Evolutionary conservation across 2,329 filamentous ascomycete species (phyloP), one percentile per base, ranked within the genome.

Genomic region (Colletotrichum liriopes): DNA sequence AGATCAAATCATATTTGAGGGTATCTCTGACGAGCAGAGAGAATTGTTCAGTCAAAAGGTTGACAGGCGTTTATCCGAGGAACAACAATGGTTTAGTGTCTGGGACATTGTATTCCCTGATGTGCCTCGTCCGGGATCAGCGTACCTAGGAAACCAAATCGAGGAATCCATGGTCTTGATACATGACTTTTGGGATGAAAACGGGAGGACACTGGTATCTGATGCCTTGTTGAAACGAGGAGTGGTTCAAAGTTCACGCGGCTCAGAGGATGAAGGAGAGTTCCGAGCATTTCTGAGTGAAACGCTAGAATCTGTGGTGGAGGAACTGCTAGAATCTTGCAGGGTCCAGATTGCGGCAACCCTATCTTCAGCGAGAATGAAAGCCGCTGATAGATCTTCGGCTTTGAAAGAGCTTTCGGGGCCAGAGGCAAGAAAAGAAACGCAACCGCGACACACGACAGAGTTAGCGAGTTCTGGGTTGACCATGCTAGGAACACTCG

Each of bases 261-360:
- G 1, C 3, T 37, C 52, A 12, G 52, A 20, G 14, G 18, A 55
- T 5, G 52, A 55, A 5, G 16, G 29, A 9, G 52, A 55, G 18
- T 26, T 37, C 29, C 26, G 37, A 29, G 32, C 18, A 16, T 37
- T 37, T 11, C 32, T 55, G 29, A 29, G 29, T 11, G 52, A 37
- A 29, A 39, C 52, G 7, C 9, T 55, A 11, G 52, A 55, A 37
- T 55, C 52, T n/a, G 52, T 55, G 20, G 20, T 55, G 16, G 32
- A 37, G n/a, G 52, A 55, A 29, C 11, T 37, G 52, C 18, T 55
- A 8, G 52, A 20, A 3, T 55, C 52, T 3, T 55, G 52, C 52
- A 32, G 52, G 9, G 6, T 12, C 18, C 29, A 55, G 18, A 55
- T 55, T 12, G 52, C 52, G 20, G 29, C 65, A 76, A 73, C 59